Percentiles rank a stretch among this genome's conserved stretches.
Conservation (phyloP, 129 eudicot species). For the Saussurea involucrata region DNA sequence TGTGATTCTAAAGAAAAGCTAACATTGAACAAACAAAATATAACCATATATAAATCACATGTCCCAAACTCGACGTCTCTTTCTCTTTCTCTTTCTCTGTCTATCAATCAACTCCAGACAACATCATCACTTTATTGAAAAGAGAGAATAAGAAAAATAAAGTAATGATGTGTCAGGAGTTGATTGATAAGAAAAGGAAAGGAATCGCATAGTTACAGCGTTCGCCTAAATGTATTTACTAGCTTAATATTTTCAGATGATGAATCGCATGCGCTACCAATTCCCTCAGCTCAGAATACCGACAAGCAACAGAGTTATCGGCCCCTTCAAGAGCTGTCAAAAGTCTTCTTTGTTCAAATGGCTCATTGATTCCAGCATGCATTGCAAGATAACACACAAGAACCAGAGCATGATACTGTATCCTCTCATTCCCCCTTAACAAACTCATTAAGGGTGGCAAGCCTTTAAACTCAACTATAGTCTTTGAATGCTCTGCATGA, state of each 20-base stretch:
- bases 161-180: background rate
- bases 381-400: conserved; percentile 55
- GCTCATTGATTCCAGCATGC: conserved; percentile 38
- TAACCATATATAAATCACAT: background rate
- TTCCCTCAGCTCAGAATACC: conserved; percentile 41
- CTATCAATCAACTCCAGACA: background rate
- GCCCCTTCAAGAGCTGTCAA: conserved; percentile 57
- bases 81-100: no score
- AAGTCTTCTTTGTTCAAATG: conserved; percentile 40
- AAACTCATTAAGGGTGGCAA: conserved; percentile 38
- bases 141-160: no score
- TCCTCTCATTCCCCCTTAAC: conserved; percentile 43
- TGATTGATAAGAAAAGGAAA: background rate
- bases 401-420: conserved; percentile 35
- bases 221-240: conserved; percentile 1
- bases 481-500: conserved; percentile 47
- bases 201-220: background rate
- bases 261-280: conserved; percentile 37
- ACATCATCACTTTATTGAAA: background rate
- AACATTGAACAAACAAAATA: no score
- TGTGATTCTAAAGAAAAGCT: background rate
- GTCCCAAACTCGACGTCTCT: no score
- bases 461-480: conserved; percentile 49
- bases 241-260: conserved; percentile 29
- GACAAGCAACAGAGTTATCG: conserved; percentile 26